These are phyloP conservation scores for Globisporangium carolinianum DNA, from an alignment of 352 stramenopile genomes.

Conservation along the genomic window DNA sequence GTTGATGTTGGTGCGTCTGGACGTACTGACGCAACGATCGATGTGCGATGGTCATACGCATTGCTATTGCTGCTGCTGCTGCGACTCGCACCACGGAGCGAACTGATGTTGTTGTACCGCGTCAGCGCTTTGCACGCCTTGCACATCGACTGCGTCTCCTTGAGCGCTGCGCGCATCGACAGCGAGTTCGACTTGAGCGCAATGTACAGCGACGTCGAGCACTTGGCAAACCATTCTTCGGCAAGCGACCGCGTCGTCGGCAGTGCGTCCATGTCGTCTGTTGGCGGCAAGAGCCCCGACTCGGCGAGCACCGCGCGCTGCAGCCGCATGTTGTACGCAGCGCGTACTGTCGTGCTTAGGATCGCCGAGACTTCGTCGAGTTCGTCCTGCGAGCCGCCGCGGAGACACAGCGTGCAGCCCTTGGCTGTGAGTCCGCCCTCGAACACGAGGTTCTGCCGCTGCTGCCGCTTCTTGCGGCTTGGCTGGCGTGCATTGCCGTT, in stretches of 20 bases:
- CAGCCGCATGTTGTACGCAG: slow-evolving; percentile 77
- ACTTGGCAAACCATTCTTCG: slow-evolving; percentile 78
- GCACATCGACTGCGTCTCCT: slow-evolving; percentile 76
- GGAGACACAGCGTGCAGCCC: slow-evolving; percentile 78
- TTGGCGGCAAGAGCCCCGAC: slow-evolving; percentile 51
- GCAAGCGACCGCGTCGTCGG: slow-evolving; percentile 38
- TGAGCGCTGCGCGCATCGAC: slow-evolving; percentile 73
- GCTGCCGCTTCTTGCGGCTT: slow-evolving; percentile 44
- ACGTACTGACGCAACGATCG: not conserved
- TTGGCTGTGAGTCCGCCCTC: slow-evolving; percentile 67
- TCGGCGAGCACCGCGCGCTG: slow-evolving; percentile 52
- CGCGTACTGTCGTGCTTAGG: slow-evolving; percentile 50
- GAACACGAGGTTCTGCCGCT: slow-evolving; percentile 83
- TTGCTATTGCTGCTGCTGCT: slow-evolving; percentile 10
- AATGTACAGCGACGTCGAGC: slow-evolving; percentile 75
- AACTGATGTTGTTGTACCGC: slow-evolving; percentile 82
- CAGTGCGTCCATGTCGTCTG: not conserved
- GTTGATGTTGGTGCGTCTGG: too few species aligned
- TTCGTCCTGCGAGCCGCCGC: slow-evolving; percentile 49
- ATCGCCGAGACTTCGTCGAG: slow-evolving; percentile 69
- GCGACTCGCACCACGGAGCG: slow-evolving; percentile 42
- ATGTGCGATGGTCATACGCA: slow-evolving; percentile 8
- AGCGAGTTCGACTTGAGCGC: slow-evolving; percentile 84
- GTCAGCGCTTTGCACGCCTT: slow-evolving; percentile 81
- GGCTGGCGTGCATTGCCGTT: slow-evolving; percentile 3